These are phyloP conservation scores for Nicotiana paniculata DNA, from an alignment of 257 asterid genomes.

Conservation along the genomic window DNA sequence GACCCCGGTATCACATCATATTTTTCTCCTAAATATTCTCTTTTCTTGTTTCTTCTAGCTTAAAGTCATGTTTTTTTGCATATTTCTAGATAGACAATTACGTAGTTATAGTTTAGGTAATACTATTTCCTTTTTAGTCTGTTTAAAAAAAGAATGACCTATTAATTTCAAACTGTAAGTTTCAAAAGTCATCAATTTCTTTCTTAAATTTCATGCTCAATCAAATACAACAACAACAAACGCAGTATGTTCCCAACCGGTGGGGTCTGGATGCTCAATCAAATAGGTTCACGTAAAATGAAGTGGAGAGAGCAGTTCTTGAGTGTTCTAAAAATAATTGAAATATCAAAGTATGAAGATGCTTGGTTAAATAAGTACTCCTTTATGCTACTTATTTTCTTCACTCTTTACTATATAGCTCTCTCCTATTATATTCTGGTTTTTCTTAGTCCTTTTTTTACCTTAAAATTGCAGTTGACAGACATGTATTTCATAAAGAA, in stretches of 20 bases:
- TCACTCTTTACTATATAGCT: not conserved
- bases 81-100: not conserved
- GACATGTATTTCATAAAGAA: slow-evolving; percentile 71
- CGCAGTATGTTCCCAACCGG: too few species aligned
- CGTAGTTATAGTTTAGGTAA: too few species aligned
- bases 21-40: not conserved
- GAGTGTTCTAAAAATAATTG: not conserved
- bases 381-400: not conserved
- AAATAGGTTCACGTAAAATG: too few species aligned
- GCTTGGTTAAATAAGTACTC: not conserved
- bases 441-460: not conserved
- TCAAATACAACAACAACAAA: too few species aligned
- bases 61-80: not conserved
- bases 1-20: slow-evolving; percentile 56
- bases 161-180: too few species aligned
- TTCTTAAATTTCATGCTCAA: too few species aligned
- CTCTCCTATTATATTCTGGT: not conserved
- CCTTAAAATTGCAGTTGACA: slow-evolving; percentile 39
- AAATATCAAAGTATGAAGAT: not conserved
- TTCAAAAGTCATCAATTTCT: too few species aligned
- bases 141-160: too few species aligned
- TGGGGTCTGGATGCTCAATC: too few species aligned
- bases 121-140: too few species aligned
- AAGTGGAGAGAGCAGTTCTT: not conserved
- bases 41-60: not conserved